These are phyloP conservation scores for Fraxinus quadrangulata DNA, from an alignment of 257 asterid species.

Conservation along the genomic window DNA sequence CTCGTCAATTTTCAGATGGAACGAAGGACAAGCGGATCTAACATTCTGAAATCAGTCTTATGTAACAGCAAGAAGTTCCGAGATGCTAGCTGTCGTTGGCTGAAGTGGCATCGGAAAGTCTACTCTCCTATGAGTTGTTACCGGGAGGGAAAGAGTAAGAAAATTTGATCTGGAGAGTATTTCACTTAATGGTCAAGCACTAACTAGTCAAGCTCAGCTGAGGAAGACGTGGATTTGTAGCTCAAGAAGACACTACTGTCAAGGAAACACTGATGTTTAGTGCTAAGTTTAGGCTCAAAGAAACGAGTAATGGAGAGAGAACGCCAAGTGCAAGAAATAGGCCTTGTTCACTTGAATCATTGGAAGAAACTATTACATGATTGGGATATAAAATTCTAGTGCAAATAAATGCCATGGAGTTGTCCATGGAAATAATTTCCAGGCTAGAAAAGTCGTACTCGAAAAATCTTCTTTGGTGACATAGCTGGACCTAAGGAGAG, in stretches of 20 bases:
- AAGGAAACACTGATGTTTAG: slow-evolving; percentile 67
- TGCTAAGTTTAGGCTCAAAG: slow-evolving; percentile 65
- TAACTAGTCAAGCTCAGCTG: slow-evolving; percentile 49
- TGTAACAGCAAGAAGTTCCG: slow-evolving; percentile 64
- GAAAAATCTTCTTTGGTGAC: slow-evolving; percentile 23
- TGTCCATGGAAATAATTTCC: slow-evolving; percentile 72
- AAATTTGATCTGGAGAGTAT: slow-evolving; percentile 54
- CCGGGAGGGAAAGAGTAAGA: slow-evolving; percentile 55
- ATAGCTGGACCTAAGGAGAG: too few species aligned
- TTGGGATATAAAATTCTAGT: slow-evolving; percentile 61
- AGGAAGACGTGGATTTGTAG: slow-evolving; percentile 76
- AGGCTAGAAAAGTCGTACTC: slow-evolving; percentile 50
- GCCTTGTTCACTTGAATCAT: slow-evolving; percentile 54
- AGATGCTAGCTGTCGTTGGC: slow-evolving; percentile 70
- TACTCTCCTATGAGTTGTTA: slow-evolving; percentile 55
- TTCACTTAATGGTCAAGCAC: slow-evolving; percentile 40
- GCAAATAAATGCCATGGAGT: slow-evolving; percentile 73
- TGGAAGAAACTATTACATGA: slow-evolving; percentile 50
- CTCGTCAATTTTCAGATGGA: slow-evolving; percentile 25
- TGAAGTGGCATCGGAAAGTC: slow-evolving; percentile 93
- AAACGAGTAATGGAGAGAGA: slow-evolving; percentile 42
- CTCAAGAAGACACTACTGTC: slow-evolving; percentile 80
- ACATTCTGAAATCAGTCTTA: slow-evolving; percentile 64
- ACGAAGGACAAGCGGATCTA: slow-evolving; percentile 33
- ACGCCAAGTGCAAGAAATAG: slow-evolving; percentile 75